Percentiles rank a stretch among this genome's conserved stretches.
Evolutionary conservation across 176 grass and related monocot species (phyloP).

Genomic region (Areca catechu): DNA sequence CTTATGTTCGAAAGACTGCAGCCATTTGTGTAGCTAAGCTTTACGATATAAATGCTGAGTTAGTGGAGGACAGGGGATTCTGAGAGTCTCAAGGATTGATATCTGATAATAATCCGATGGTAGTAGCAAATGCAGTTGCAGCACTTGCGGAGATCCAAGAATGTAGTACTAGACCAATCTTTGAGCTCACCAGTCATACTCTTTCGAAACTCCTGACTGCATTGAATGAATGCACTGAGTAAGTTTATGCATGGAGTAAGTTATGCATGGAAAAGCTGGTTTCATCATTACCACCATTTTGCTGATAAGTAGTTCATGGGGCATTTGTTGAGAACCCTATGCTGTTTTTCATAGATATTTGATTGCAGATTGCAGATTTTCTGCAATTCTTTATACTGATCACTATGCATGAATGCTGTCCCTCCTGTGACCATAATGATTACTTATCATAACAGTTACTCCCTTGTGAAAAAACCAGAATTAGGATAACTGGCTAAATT

Average conservation of each 20-base stretch:
- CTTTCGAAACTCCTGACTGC: constrained; percentile 94
- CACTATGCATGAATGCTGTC: no score
- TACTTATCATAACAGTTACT: no score
- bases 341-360: no score
- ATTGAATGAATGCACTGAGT: constrained; percentile 99
- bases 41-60: constrained; percentile 96
- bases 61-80: constrained; percentile 98
- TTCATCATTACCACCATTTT: not conserved
- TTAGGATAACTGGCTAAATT: no score
- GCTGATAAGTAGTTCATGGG: no score
- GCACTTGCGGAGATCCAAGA: constrained; percentile 97
- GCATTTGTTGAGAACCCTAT: no score
- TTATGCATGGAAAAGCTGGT: constrained; percentile 3
- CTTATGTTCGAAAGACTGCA: constrained; percentile 96
- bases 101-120: constrained; percentile 99
- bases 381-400: no score
- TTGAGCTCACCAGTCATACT: constrained; percentile 97
- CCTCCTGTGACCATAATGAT: no score
- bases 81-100: constrained; percentile 92
- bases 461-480: no score
- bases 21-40: constrained; percentile 98
- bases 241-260: constrained; percentile 24
- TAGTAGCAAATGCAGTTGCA: constrained; percentile 99
- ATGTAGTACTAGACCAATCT: constrained; percentile 57
- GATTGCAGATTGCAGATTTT: no score